Base-by-base conservation (phyloP, 2,329 filamentous ascomycete genomes). In the Ophiostoma piceae region DNA sequence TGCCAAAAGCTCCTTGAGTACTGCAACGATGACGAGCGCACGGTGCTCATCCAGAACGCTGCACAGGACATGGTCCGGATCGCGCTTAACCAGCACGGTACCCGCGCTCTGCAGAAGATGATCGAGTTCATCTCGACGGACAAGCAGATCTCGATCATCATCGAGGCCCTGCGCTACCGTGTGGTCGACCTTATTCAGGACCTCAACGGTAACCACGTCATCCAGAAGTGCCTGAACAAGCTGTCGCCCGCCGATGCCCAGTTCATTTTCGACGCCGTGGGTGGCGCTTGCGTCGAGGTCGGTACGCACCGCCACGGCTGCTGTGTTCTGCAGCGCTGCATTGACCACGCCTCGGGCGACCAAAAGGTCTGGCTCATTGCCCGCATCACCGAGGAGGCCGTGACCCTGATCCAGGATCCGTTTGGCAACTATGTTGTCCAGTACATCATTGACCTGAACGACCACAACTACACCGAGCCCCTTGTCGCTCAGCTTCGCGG, bases 371-470 rank as follows among this genome's bases (percentile, higher is more conserved):
- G 91, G 82, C 85, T 99, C 72, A 93, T 99, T 74, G 83, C 86
- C 71, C 87, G 92, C 77, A 98, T 99, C 79, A 97, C 94, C 0
- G 84, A 89, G 69, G 90, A 97, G 77, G 92, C 94, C n/a, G 91
- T 92, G 74, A 84, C 90, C 51, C 87, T 99, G 12, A 93, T 99
- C 26, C 93, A 97, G 79, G 95, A 99, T 78, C 94, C 95, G 0
- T 99, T 97, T 75, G 95, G 95, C 77, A 99, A 99, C 80, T 99
- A 99, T 74, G 95, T 99, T 67, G 91, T 99, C 67, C 95, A 99
- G 81, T 99, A 99, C 82, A 98, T 99, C 77, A 88, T 99, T 74
- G 95, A 98, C 77, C 86, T 98, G 69, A 93, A 93, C 74, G 93
- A 99, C 77, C 84, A 90, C 14, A 84, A 84, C 74, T 97, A 97